Base-by-base conservation (phyloP, 768 basidiomycete genomes). In the Tricholoma hemisulphureum region DNA sequence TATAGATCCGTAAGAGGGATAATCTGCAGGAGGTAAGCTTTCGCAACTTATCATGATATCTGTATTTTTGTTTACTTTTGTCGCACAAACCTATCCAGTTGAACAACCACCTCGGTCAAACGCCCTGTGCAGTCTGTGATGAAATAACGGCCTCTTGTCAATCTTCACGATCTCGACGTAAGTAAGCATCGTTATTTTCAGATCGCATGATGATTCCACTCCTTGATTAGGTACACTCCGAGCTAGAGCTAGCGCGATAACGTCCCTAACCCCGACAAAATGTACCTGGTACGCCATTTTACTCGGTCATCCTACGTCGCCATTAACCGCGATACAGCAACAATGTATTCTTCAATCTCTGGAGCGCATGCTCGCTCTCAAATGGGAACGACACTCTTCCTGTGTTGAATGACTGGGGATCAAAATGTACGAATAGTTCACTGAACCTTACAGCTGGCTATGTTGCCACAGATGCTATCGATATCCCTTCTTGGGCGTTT, bases 281-380 rank as follows among this genome's bases (percentile, higher is more conserved):
- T 66, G 65, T 58, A 60, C 65, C 34, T 66, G 65, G 65, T 66
- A 35, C 39, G 65, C 16, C 26, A n/a, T 9, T 16, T 32, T 57
- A 61, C 10, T 51, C n/a, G 1, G 3, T 28, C 23, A 26, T n/a
- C 32, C 23, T 4, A 57, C 39, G 8, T 59, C 63, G 51, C 34
- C 6, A 35, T 14, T 49, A 20, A 53, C 10, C 1, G 24, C 28
- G 51, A 41, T 57, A 29, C 45, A 76, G 75, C 59, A 75, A 71
- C 29, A 67, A 63, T 34, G 65, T 71, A 8, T 69, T 65, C 24
- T 70, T 68, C 62, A 66, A 70, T 34, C 24, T 70, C 11, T 70
- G 67, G 67, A 63, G 61, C 43, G 67, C 68, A 18, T 70, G 69
- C 61, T 45, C 58, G 9, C 18, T 46, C 18, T 49, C 58, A 18